phyloP scores from a whole-genome alignment of 177 flowering plant genomes.

The Vitis hybrid region DNA sequence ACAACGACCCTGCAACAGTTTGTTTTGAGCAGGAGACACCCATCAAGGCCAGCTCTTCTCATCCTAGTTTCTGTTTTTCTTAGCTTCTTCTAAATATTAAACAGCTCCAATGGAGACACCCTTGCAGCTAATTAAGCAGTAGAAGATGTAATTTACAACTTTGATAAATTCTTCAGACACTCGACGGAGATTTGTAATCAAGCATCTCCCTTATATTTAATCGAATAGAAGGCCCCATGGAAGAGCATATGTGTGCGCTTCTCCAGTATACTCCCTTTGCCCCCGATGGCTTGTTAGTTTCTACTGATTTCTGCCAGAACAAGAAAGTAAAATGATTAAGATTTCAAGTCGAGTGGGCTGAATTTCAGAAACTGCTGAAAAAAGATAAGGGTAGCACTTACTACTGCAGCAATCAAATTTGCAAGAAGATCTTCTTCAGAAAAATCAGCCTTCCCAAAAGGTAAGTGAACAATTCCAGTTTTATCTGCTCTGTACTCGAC shows the following conservation, averaged over 20 bases:
- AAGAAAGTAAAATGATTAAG: neutral
- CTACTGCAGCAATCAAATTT: slow-evolving; percentile 78
- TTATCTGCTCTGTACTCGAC: slow-evolving; percentile 96
- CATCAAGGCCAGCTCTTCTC: neutral
- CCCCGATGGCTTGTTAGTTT: slow-evolving; percentile 86
- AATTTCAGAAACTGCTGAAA: neutral
- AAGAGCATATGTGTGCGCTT: slow-evolving; percentile 86
- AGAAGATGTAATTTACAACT: slow-evolving; percentile 31
- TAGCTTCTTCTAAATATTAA: slow-evolving; percentile 7
- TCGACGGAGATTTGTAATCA: slow-evolving; percentile 62
- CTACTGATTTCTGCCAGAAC: slow-evolving; percentile 76
- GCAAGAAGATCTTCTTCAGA: slow-evolving; percentile 83
- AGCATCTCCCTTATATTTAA: slow-evolving; percentile 84
- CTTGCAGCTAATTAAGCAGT: slow-evolving; percentile 13
- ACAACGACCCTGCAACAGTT: neutral
- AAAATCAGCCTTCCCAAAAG: slow-evolving; percentile 87
- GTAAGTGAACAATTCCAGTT: slow-evolving; percentile 97
- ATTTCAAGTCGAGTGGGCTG: neutral
- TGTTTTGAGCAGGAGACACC: neutral
- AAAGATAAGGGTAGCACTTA: slow-evolving; percentile 32
- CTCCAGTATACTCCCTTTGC: slow-evolving; percentile 97
- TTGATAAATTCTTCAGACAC: slow-evolving; percentile 17
- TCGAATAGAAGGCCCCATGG: slow-evolving; percentile 96
- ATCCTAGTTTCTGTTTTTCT: slow-evolving; percentile 6
- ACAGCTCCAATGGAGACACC: slow-evolving; percentile 10